Evolutionary conservation across 2,329 filamentous ascomycete genomes (phyloP).

Genomic region (Chaetomium globosum): DNA sequence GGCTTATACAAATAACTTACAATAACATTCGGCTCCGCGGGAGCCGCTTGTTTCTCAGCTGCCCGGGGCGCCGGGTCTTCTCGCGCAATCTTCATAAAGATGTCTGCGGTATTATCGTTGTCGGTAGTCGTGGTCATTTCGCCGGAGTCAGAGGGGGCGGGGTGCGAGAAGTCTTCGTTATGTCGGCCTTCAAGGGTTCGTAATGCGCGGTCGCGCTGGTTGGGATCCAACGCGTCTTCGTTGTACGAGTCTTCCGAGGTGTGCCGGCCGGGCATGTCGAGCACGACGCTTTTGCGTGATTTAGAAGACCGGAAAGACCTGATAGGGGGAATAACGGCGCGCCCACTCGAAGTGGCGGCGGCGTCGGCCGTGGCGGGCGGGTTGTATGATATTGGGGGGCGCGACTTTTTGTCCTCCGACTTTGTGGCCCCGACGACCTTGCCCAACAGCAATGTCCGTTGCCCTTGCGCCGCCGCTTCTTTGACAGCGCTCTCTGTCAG

Average conservation of each 20-base stretch:
- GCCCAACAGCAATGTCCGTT: conserved; percentile 53
- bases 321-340: conserved; percentile 54
- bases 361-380: conserved; percentile 40
- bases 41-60: conserved; percentile 41
- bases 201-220: conserved; percentile 54
- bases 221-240: conserved; percentile 47
- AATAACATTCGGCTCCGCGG: conserved; percentile 47
- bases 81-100: conserved; percentile 62
- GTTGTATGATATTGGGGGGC: conserved; percentile 57
- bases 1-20: conserved; percentile 48
- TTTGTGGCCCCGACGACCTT: conserved; percentile 49
- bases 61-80: conserved; percentile 52
- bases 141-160: conserved; percentile 48
- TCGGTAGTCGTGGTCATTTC: conserved; percentile 42
- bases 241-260: conserved; percentile 50
- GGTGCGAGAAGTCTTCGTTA: conserved; percentile 45
- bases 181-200: conserved; percentile 54
- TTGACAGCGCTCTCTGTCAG: conserved; percentile 40
- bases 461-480: conserved; percentile 47
- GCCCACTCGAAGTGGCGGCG: conserved; percentile 37
- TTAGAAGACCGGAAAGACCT: conserved; percentile 60
- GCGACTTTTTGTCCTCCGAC: conserved; percentile 55
- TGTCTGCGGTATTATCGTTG: conserved; percentile 59
- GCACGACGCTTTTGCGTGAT: conserved; percentile 56
- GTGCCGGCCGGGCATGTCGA: conserved; percentile 56